A percentile compares a stretch with the other conserved stretches of the same genome.
phyloP scores from a whole-genome alignment of 2,329 filamentous ascomycete species.

The Drechslerella coelobrocha region DNA sequence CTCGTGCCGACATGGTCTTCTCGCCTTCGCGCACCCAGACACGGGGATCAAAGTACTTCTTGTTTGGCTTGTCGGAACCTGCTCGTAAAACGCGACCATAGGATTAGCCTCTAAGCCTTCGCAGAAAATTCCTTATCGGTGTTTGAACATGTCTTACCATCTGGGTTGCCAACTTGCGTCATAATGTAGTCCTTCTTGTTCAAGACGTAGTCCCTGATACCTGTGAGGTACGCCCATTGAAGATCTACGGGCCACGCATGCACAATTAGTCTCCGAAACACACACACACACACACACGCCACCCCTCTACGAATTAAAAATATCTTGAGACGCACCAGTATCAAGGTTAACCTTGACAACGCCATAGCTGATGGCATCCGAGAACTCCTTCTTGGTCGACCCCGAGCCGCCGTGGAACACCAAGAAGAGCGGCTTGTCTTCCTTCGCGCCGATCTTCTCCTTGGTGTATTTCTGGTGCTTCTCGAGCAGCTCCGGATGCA shows the following conservation, averaged over 20 bases:
- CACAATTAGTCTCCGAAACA: constrained; percentile 1
- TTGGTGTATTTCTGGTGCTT: constrained; percentile 96
- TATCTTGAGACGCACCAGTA: constrained; percentile 68
- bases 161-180: constrained; percentile 89
- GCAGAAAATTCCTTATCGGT: too few relatives aligned
- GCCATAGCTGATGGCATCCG: constrained; percentile 85
- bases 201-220: constrained; percentile 92
- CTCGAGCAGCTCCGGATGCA: constrained; percentile 91
- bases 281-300: background rate
- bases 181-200: constrained; percentile 94
- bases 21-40: constrained; percentile 97
- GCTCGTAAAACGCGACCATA: background rate
- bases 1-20: constrained; percentile 89
- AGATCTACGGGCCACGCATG: background rate
- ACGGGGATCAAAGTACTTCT: constrained; percentile 90
- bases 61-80: constrained; percentile 94
- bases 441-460: constrained; percentile 73
- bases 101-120: constrained; percentile 14
- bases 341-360: constrained; percentile 99
- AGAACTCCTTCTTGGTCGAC: constrained; percentile 87
- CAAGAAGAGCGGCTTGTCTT: constrained; percentile 95
- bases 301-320: background rate
- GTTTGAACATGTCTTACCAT: constrained; percentile 66
- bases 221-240: constrained; percentile 75
- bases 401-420: constrained; percentile 99